These are phyloP conservation scores for Colletotrichum sidae DNA, from an alignment of 2,329 filamentous ascomycete species.

Conservation along the genomic window DNA sequence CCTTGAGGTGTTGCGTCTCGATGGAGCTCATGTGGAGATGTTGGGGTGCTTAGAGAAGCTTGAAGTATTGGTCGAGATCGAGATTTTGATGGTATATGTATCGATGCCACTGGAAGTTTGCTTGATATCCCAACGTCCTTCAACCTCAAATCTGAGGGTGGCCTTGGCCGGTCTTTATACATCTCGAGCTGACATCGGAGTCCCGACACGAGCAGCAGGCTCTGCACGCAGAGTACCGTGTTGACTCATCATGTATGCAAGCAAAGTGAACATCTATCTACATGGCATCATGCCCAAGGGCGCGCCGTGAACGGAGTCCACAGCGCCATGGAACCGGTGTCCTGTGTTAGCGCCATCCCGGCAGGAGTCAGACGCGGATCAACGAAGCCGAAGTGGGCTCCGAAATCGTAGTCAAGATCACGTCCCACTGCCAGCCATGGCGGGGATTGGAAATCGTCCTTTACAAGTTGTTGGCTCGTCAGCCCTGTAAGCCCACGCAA, in stretches of 20 bases:
- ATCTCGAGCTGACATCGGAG: background rate
- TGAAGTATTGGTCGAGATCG: background rate
- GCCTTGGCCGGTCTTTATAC: conserved; percentile 24
- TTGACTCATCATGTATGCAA: conserved; percentile 14
- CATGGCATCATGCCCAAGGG: conserved; percentile 36
- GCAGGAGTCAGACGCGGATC: conserved; percentile 21
- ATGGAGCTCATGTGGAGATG: conserved; percentile 27
- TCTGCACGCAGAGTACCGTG: conserved; percentile 1
- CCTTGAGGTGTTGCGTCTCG: conserved; percentile 30
- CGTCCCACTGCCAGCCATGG: conserved; percentile 4
- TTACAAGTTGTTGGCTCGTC: background rate
- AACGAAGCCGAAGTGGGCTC: conserved; percentile 16
- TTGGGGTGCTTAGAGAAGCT: background rate
- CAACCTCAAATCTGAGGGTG: background rate
- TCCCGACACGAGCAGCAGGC: conserved; percentile 12
- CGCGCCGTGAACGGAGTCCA: conserved; percentile 11
- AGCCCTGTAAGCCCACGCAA: conserved; percentile 15
- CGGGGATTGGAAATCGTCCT: background rate
- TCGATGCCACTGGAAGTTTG: conserved; percentile 3
- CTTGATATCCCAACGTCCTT: background rate
- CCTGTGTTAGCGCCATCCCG: conserved; percentile 11
- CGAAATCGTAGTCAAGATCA: background rate
- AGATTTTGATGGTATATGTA: background rate
- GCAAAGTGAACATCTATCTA: background rate
- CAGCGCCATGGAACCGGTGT: conserved; percentile 5